Base-by-base conservation (phyloP, 306 rosid species). In the Purshia tridentata region DNA sequence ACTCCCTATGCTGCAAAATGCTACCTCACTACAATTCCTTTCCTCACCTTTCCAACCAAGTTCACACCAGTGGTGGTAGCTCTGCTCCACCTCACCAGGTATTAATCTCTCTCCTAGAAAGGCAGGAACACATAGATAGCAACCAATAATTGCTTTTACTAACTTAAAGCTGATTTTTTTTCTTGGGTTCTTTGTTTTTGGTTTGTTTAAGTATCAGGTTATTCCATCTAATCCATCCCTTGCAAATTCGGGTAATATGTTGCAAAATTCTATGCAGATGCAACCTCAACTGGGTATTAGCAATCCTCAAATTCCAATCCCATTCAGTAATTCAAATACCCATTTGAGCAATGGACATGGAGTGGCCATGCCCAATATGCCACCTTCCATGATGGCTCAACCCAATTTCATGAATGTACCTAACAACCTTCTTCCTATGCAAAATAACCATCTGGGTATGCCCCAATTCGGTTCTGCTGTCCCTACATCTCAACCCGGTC, bases 261-360 rank as follows among this genome's bases (percentile, higher is more conserved):
- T 77, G 40, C 85, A 74, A 59, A 70, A 41, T 20, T 6, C 62
- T 63, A 14, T 79, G 72, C 81, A 82, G 59, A 49, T 65, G 72
- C 96, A 81, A 51, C 77, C 86, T 44, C 91, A 79, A 15, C 69
- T 77, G 57, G 86, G 83, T 76, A 29, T 68, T 39, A 80, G 77
- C 55, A 80, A 72, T 55, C 44, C 72, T 61, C 92, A 81, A 69
- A 72, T 72, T 65, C 87, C 79, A 45, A 19, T 47, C 16, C 67
- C 77, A 15, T 70, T 79, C 19, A 58, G 69, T 61, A 14, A 69
- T 80, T 41, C 79, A 13, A 83, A 81, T 79, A 62, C 76, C 75
- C 66, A 65, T 7, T 59, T 74, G 39, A 70, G 13, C 65, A 79
- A 66, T 68, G 70, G 65, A 35, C 75, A 41, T 18, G 78, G 76